Base-by-base conservation (phyloP, 2,329 filamentous ascomycete species). In the Aspergillus proliferans region DNA sequence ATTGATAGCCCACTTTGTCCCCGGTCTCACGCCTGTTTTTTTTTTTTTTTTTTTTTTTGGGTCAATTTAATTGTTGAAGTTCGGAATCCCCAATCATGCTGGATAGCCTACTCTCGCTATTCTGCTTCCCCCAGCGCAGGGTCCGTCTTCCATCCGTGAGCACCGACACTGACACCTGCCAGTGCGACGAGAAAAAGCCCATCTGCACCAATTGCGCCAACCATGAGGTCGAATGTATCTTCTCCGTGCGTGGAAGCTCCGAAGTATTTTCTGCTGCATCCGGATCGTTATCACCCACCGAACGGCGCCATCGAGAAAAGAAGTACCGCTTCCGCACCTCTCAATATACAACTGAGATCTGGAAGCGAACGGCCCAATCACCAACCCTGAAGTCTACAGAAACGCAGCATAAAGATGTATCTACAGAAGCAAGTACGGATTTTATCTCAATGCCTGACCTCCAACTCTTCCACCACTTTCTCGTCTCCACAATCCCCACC, bases 171-270 rank as follows among this genome's bases (percentile, higher is more conserved):
- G 26, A 58, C 34, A n/a, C 3, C 9, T 9, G 39, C 14, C 58
- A 68, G 66, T 69, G 66, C 44, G 65, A 68, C 34, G 66, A 69
- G 49, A 62, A 58, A 39, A 60, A 56, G 14, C 65, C 64, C 6
- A 44, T 46, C 8, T 68, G 65, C 49, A 47, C 47, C 6, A 66
- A 66, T 38, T 68, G 66, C 45, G 24, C 50, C 15, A 55, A 59
- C 8, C 63, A 66, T 47, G 53, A 55, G 8, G 53, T 62, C 10
- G 55, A 58, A 26, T 68, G 65, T 45, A 57, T 58, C 45, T 66
- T 63, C 33, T 38, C 45, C 47, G 48, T 6, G 19, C 49, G 15
- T 38, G 49, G 1, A 19, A 39, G 45, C 34, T n/a, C 4, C 45
- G 48, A n/a, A 46, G n/a, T 59, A 47, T 41, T 54, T 53, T 6